Evolutionary conservation across 257 asterid genomes (phyloP).

Genomic region (Rhazya stricta): DNA sequence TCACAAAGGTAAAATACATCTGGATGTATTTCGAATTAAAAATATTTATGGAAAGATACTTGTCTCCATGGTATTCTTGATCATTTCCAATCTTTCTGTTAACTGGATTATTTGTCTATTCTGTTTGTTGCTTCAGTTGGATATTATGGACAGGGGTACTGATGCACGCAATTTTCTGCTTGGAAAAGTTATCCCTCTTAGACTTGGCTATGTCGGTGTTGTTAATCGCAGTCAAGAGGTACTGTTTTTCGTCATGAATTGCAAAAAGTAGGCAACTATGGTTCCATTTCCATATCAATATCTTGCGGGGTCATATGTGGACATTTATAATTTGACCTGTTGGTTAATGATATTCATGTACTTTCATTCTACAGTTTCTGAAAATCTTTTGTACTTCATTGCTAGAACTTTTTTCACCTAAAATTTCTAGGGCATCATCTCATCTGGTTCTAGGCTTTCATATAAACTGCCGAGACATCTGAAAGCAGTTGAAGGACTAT

Average conservation of each 20-base stretch:
- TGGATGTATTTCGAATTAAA: neutral
- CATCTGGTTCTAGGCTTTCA: neutral
- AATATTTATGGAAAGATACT: neutral
- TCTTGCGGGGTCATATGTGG: neutral
- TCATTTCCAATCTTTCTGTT: neutral
- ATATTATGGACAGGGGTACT: slow-evolving; percentile 98
- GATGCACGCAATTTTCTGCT: slow-evolving; percentile 91
- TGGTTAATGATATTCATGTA: neutral
- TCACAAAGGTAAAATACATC: slow-evolving; percentile 59
- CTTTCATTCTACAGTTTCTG: neutral
- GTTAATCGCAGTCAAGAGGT: slow-evolving; percentile 99
- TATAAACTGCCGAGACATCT: neutral
- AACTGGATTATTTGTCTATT: neutral
- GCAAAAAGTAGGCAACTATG: neutral
- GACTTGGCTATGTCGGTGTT: slow-evolving; percentile 93
- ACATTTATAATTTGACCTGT: neutral
- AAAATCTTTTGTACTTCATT: neutral
- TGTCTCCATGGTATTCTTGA: neutral
- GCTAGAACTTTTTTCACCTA: neutral
- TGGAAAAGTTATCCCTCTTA: slow-evolving; percentile 94
- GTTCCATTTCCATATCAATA: neutral
- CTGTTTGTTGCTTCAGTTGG: slow-evolving; percentile 63
- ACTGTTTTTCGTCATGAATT: slow-evolving; percentile 10
- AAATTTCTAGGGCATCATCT: neutral
- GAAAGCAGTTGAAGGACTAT: neutral